Percentiles rank a stretch among this genome's conserved stretches.
These are phyloP conservation scores for Amylocystis lapponica DNA, from an alignment of 768 basidiomycete species.

Conservation along the genomic window DNA sequence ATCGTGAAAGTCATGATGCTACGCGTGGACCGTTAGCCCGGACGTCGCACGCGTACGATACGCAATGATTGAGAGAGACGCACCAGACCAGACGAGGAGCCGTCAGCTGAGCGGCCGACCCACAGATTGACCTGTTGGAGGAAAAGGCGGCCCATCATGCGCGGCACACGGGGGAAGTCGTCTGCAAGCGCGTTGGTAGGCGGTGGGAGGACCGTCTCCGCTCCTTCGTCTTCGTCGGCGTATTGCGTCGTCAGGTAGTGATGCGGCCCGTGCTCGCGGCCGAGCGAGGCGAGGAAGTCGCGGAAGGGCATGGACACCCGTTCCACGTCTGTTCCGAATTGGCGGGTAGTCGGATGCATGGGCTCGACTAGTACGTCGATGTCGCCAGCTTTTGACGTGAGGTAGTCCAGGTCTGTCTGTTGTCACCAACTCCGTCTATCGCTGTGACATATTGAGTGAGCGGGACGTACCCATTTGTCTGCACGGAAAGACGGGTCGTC, in stretches of 20 bases:
- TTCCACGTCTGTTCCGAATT: constrained; percentile 25
- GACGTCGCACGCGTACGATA: too few species aligned
- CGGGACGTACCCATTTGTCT: constrained; percentile 17
- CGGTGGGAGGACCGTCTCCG: constrained; percentile 22
- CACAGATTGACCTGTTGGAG: constrained; percentile 28
- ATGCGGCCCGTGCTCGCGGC: constrained; percentile 12
- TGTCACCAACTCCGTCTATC: constrained; percentile 5
- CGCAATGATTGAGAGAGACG: too few species aligned
- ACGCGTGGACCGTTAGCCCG: too few species aligned
- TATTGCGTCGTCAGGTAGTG: constrained; percentile 28
- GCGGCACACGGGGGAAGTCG: constrained; percentile 23
- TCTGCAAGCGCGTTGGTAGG: constrained; percentile 22
- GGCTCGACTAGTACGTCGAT: constrained; percentile 22
- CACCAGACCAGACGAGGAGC: constrained; percentile 26
- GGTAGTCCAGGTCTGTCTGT: constrained; percentile 21
- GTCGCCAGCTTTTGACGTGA: constrained; percentile 19
- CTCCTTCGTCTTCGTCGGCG: constrained; percentile 19
- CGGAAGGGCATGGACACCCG: constrained; percentile 19
- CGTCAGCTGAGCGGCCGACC: constrained; percentile 23
- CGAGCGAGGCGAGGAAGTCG: constrained; percentile 17
- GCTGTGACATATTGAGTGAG: too few species aligned
- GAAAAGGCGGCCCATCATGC: constrained; percentile 24
- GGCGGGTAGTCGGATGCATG: constrained; percentile 19
- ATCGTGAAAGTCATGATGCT: constrained; percentile 30
- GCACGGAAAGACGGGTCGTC: constrained; percentile 21